These are phyloP conservation scores for Bjerkandera adusta DNA, from an alignment of 1,284 basidiomycete genomes.

Conservation along the genomic window DNA sequence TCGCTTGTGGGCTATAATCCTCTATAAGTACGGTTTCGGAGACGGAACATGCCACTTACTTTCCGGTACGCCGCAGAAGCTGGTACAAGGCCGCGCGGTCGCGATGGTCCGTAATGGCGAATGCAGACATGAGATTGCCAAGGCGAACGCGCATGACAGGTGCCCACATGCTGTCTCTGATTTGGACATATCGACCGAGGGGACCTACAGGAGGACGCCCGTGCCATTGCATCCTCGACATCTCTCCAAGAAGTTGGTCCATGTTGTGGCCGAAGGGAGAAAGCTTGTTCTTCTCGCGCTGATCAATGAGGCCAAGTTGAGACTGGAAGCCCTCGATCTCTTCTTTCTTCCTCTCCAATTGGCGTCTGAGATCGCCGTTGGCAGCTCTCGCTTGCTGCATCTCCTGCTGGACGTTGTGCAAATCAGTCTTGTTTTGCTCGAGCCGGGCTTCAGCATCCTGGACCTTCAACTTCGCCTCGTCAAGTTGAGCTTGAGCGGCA, in stretches of 20 bases:
- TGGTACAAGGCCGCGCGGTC: slow-evolving; percentile 66
- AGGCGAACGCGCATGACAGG: slow-evolving; percentile 67
- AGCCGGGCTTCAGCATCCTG: slow-evolving; percentile 30
- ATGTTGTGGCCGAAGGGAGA: slow-evolving; percentile 65
- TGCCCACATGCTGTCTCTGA: slow-evolving; percentile 73
- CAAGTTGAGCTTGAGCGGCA: slow-evolving; percentile 48
- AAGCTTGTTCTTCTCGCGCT: slow-evolving; percentile 53
- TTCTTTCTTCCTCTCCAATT: slow-evolving; percentile 31
- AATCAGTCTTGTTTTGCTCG: slow-evolving; percentile 10
- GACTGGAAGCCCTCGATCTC: slow-evolving; percentile 42
- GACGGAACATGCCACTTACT: slow-evolving; percentile 43
- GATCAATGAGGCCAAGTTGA: slow-evolving; percentile 45
- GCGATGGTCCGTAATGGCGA: slow-evolving; percentile 72
- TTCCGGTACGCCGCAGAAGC: slow-evolving; percentile 53
- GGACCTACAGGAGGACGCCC: slow-evolving; percentile 83
- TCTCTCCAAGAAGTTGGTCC: slow-evolving; percentile 54
- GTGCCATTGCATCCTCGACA: slow-evolving; percentile 59
- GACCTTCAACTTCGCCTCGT: slow-evolving; percentile 37
- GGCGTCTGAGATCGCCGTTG: slow-evolving; percentile 33
- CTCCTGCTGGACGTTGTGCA: background rate
- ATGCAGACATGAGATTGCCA: slow-evolving; percentile 62
- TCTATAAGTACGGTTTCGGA: slow-evolving; percentile 6
- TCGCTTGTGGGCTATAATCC: slow-evolving; percentile 33
- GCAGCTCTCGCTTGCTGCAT: slow-evolving; percentile 22
- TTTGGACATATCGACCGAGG: slow-evolving; percentile 78